Base-by-base conservation (phyloP, 2,329 filamentous ascomycete genomes). In the Penicillium rolfsii region DNA sequence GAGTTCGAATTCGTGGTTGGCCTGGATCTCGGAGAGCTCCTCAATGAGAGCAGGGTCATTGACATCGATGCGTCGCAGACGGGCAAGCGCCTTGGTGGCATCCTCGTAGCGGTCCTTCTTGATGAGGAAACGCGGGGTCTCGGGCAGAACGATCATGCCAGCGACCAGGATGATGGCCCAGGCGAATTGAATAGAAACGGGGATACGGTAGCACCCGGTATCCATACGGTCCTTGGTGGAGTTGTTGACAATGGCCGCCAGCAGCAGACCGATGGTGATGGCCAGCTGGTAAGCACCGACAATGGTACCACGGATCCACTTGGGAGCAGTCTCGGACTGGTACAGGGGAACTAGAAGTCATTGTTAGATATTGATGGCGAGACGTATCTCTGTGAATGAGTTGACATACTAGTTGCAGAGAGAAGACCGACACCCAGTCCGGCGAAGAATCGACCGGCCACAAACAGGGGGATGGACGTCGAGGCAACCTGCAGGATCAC, bases 1-100 rank as follows among this genome's bases (percentile, higher is more conserved):
- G 68, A 89, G 83, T 82, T 96, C 93, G 75, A 92, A 92, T 77
- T 91, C 90, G 77, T 94, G 87, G 82, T 95, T 96, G 79, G 91
- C 92, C 64, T 94, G 84, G 67, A 96, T 91, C 81, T 96, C 91
- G 38, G 89, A 83, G 49, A 95, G 84, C 79, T 96, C 92, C 64
- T 86, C 82, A 77, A 95, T 87, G 74, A 87, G 90, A 63, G 88
- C 84, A 19, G 89, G 91, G 57, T 90, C 85, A 58, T 80, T 74
- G 54, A 88, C 82, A 79, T 95, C 70, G 52, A 72, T 87, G 59
- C 90, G 89, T 71, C 91, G 90, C 33, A 96, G 85, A 62, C 82
- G 84, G 54, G 85, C 78, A 8, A 96, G 84, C 4, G 87, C 78
- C 6, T 77, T 69, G 61, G 86, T 83, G 30, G 91, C 91, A 49